Conservation (phyloP, 768 basidiomycete genomes). For the Rhizopogon vulgaris region DNA sequence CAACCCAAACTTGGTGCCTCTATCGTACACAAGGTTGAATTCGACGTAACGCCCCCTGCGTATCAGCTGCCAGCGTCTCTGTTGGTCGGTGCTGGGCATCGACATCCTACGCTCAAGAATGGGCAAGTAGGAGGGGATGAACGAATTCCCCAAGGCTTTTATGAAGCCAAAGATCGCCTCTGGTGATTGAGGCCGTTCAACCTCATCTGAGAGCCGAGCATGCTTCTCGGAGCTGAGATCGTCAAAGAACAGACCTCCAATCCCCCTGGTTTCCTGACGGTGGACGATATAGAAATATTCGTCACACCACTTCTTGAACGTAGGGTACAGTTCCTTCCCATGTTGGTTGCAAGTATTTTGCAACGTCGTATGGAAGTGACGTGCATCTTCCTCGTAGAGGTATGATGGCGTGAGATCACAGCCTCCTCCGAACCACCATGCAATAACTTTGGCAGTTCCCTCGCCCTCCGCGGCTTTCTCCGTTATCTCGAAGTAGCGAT, state of each 20-base stretch:
- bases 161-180: conserved; percentile 77
- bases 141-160: conserved; percentile 65
- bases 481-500: conserved; percentile 94
- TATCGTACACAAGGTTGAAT: conserved; percentile 84
- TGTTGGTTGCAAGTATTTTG: conserved; percentile 73
- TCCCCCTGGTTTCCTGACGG: conserved; percentile 75
- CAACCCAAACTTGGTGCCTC: conserved; percentile 84
- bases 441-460: conserved; percentile 49
- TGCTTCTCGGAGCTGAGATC: conserved; percentile 72
- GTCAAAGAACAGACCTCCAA: conserved; percentile 97
- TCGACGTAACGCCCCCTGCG: conserved; percentile 92
- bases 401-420: conserved; percentile 93
- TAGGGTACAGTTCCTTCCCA: conserved; percentile 59
- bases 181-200: conserved; percentile 47
- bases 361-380: conserved; percentile 79
- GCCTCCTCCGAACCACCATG: conserved; percentile 99
- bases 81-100: conserved; percentile 52
- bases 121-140: conserved; percentile 87
- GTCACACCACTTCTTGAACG: conserved; percentile 95
- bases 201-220: conserved; percentile 43
- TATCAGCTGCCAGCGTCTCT: conserved; percentile 90
- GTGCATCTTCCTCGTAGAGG: conserved; percentile 80
- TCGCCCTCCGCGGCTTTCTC: conserved; percentile 35
- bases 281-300: conserved; percentile 95
- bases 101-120: conserved; percentile 58